Conservation (phyloP, 129 eudicot genomes). For the Deinandra increscens region DNA sequence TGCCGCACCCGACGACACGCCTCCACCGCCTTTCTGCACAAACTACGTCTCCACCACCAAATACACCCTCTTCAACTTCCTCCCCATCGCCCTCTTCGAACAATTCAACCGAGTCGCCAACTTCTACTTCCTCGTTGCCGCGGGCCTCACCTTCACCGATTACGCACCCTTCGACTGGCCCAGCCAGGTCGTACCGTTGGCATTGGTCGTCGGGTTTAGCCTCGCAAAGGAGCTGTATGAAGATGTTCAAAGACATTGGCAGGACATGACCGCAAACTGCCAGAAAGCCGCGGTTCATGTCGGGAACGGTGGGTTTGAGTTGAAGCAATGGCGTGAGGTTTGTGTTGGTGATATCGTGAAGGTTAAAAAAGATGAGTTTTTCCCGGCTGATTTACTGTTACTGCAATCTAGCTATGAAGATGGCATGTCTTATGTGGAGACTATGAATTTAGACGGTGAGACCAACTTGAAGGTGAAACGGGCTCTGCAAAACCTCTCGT, state of each 20-base stretch:
- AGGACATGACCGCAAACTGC: slow-evolving; percentile 54
- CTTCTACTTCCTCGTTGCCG: slow-evolving; percentile 64
- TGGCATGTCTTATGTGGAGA: slow-evolving; percentile 81
- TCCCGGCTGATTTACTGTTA: slow-evolving; percentile 70
- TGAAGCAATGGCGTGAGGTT: slow-evolving; percentile 51
- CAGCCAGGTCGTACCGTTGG: slow-evolving; percentile 65
- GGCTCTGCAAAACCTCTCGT: slow-evolving; percentile 42
- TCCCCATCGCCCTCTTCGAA: slow-evolving; percentile 67
- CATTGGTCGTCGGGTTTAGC: slow-evolving; percentile 67
- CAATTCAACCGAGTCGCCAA: slow-evolving; percentile 78
- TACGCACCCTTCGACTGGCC: slow-evolving; percentile 48
- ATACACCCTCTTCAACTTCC: slow-evolving; percentile 51
- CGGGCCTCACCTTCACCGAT: slow-evolving; percentile 50
- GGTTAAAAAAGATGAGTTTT: slow-evolving; percentile 56
- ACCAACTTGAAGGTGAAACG: slow-evolving; percentile 69
- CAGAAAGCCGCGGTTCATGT: slow-evolving; percentile 44
- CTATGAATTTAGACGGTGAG: slow-evolving; percentile 85
- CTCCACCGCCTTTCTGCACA: slow-evolving; percentile 33
- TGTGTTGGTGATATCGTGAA: slow-evolving; percentile 65
- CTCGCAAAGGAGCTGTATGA: slow-evolving; percentile 58
- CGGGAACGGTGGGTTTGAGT: slow-evolving; percentile 42
- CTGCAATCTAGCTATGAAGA: slow-evolving; percentile 71
- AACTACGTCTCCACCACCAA: slow-evolving; percentile 73
- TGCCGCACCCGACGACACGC: slow-evolving; percentile 21
- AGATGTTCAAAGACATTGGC: slow-evolving; percentile 58